Conservation (phyloP, 495 filamentous ascomycete species). For the Stereocaulon alpinum region DNA sequence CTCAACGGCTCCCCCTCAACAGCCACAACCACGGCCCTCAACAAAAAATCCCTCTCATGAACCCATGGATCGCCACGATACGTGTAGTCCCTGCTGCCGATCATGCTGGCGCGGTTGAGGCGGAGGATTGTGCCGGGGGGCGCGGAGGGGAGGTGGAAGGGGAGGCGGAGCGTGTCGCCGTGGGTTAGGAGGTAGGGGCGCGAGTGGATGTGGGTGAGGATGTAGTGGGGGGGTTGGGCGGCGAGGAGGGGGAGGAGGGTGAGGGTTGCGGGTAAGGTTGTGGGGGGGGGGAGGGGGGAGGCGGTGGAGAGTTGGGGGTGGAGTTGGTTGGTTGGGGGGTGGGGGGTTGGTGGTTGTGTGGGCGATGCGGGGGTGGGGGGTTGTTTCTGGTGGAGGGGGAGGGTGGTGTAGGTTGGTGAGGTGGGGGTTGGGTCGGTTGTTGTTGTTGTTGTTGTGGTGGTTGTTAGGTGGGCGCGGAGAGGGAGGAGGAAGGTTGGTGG, state of each 20-base stretch:
- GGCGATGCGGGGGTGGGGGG: slow-evolving; percentile 19
- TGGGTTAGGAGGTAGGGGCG: slow-evolving; percentile 80
- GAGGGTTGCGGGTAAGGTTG: slow-evolving; percentile 25
- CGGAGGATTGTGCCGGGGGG: slow-evolving; percentile 73
- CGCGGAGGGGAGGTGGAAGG: slow-evolving; percentile 85
- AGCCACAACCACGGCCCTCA: slow-evolving; percentile 74
- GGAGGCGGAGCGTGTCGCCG: slow-evolving; percentile 80
- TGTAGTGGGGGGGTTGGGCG: slow-evolving; percentile 74
- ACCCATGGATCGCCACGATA: slow-evolving; percentile 67
- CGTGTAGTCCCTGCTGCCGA: slow-evolving; percentile 87
- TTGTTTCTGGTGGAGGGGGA: slow-evolving; percentile 20
- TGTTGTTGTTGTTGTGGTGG: slow-evolving; percentile 11
- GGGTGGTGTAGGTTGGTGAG: slow-evolving; percentile 33
- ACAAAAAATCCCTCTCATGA: slow-evolving; percentile 73
- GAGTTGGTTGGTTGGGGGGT: slow-evolving; percentile 16
- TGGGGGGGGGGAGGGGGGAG: slow-evolving; percentile 21
- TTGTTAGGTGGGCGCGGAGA: slow-evolving; percentile 17
- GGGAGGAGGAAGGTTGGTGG: slow-evolving; percentile 14
- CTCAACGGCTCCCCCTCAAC: slow-evolving; percentile 81
- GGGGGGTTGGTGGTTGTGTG: slow-evolving; percentile 16
- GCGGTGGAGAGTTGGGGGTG: slow-evolving; percentile 25
- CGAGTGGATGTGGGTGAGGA: slow-evolving; percentile 76
- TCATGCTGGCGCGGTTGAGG: slow-evolving; percentile 64
- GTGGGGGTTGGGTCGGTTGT: slow-evolving; percentile 19
- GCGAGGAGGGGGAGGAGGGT: slow-evolving; percentile 63